These are phyloP conservation scores for Calonectria ilicicola DNA, from an alignment of 2,329 filamentous ascomycete species.

Conservation along the genomic window DNA sequence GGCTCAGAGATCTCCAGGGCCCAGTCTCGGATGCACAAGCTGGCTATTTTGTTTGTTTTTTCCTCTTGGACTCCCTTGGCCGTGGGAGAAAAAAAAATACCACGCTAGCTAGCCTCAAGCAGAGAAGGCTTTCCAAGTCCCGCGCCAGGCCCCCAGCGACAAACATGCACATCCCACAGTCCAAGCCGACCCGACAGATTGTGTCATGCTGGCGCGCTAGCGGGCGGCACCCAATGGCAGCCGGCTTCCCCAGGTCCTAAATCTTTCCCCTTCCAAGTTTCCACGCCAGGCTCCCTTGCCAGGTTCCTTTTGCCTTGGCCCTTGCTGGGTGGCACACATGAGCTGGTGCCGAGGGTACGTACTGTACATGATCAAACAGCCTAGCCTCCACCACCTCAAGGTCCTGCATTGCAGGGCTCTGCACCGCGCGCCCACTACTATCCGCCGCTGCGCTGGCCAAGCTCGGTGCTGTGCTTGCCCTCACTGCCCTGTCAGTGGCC, in stretches of 20 bases:
- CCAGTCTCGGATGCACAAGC: not conserved
- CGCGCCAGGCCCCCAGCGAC: conserved; percentile 12
- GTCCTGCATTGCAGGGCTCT: not conserved
- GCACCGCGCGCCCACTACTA: conserved; percentile 7
- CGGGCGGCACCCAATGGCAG: conserved; percentile 39
- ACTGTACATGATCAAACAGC: conserved; percentile 4
- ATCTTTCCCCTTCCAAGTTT: conserved; percentile 40
- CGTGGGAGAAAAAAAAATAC: not conserved
- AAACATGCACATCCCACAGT: conserved; percentile 26
- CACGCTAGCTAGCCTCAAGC: conserved; percentile 26
- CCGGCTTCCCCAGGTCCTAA: conserved; percentile 44
- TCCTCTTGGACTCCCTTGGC: not conserved
- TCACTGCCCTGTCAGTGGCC: conserved; percentile 3
- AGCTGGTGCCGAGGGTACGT: conserved; percentile 1
- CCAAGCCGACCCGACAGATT: conserved; percentile 48
- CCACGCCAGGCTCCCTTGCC: conserved; percentile 28
- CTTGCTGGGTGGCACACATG: conserved; percentile 11
- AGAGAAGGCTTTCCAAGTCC: conserved; percentile 16
- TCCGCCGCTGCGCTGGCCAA: conserved; percentile 4
- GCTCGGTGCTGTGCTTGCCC: not conserved
- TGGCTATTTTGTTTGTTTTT: conserved; percentile 4
- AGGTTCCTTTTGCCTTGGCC: conserved; percentile 34
- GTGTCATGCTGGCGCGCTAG: conserved; percentile 48
- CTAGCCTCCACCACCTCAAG: not conserved
- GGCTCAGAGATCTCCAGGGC: not conserved